phyloP scores from a whole-genome alignment of 495 filamentous ascomycete genomes.

The Penicillium macrosclerotiorum region DNA sequence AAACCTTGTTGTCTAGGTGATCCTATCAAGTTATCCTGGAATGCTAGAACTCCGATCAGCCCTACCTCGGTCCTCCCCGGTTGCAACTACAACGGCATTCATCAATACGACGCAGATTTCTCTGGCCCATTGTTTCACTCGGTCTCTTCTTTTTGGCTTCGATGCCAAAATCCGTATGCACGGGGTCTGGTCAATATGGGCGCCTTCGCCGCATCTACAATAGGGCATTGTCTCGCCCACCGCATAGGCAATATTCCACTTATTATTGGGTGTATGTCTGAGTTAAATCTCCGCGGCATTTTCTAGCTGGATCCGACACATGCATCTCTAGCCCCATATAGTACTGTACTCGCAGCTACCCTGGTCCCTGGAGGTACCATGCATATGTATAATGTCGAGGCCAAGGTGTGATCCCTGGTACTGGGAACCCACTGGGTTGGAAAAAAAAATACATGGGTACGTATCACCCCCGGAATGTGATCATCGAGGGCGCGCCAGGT shows the following conservation, averaged over 20 bases:
- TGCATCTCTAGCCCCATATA: too few relatives aligned
- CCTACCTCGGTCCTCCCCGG: background rate
- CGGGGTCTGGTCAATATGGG: too few relatives aligned
- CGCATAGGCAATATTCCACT: too few relatives aligned
- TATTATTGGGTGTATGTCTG: background rate
- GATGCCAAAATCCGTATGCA: background rate
- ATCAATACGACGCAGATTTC: background rate
- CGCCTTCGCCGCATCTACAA: too few relatives aligned
- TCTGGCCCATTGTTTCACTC: background rate
- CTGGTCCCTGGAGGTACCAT: background rate
- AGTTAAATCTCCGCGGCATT: background rate
- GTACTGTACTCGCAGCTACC: background rate
- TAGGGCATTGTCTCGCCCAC: too few relatives aligned
- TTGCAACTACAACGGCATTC: background rate
- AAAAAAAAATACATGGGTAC: too few relatives aligned
- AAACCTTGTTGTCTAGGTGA: slow-evolving; percentile 6
- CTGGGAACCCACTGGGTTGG: too few relatives aligned
- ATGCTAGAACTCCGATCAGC: background rate
- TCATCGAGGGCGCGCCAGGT: too few relatives aligned
- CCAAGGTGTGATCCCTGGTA: slow-evolving; percentile 12
- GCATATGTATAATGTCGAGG: background rate
- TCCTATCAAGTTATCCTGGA: background rate
- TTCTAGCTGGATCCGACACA: too few relatives aligned
- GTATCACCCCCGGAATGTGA: too few relatives aligned
- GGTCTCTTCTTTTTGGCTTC: background rate